Base-by-base conservation (phyloP, 1,139 yeast genomes). In the Hyphopichia buzzinii region DNA sequence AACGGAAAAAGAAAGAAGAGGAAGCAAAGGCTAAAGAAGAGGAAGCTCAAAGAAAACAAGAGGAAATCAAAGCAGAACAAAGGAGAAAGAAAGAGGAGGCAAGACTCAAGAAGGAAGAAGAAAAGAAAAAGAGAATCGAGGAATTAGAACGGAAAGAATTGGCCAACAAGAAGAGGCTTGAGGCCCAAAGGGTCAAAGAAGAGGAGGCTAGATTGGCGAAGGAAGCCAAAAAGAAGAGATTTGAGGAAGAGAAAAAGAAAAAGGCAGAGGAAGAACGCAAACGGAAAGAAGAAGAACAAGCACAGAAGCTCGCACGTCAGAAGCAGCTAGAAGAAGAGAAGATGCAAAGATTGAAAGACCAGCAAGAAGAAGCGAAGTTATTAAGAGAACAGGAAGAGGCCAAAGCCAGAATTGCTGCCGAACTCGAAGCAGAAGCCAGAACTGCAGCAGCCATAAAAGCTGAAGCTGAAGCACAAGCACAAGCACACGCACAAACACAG, bases 1-100 rank as follows among this genome's bases (percentile, higher is more conserved):
- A 85, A 54, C 70, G 77, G 35, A 67, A 66, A 34, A 68, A 68
- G 40, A 74, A 74, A 44, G 88, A 81, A 49, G 83, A 75, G 31
- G 87, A 80, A 37, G 57, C 58, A 35, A 46, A 44, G 35, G 54
- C 53, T n/a, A 63, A 57, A 39, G 72, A 64, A 29, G 70, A 63
- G 33, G 72, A 66, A 38, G 43, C 52, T 22, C 57, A 49, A 31
- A 47, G 49, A 33, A 62, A 58, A 35, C 68, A 61, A 39, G 76
- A 69, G 36, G 63, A 58, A 13, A 47, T 64, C 29, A 67, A 70
- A 46, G 70, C 70, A 2, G 74, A 70, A 31, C 77, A 71, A 44
- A 59, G 57, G 38, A 62, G 67, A 14, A 58, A 62, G 32, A 68
- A 67, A 43, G 85, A 78, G 42, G 81, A 73, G 36, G 72, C 73